Evolutionary conservation across 1,139 yeast species (phyloP).

Genomic region (Taphrina flavorubra): DNA sequence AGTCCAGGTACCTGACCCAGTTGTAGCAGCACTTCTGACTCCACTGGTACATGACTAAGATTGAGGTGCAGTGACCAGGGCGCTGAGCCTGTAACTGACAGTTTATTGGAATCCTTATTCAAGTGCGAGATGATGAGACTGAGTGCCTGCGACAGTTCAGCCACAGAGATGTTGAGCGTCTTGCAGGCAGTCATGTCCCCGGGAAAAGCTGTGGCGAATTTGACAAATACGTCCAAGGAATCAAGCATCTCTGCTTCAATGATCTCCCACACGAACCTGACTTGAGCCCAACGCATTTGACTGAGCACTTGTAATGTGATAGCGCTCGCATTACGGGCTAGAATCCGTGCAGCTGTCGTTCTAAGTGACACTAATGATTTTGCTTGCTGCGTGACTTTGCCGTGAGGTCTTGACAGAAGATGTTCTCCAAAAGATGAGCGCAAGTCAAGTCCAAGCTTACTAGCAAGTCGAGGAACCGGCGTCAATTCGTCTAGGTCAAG

Average conservation of each 20-base stretch:
- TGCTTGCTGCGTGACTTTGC: not conserved
- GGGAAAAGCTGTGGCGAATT: conserved; percentile 26
- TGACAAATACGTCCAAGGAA: conserved; percentile 5
- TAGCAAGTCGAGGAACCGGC: not conserved
- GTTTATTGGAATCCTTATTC: not conserved
- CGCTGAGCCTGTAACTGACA: not conserved
- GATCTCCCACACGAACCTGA: conserved; percentile 2
- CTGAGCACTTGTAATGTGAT: conserved; percentile 2
- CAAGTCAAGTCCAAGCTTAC: not conserved
- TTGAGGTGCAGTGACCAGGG: conserved; percentile 30
- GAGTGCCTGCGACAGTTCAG: conserved; percentile 5
- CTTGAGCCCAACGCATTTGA: conserved; percentile 9
- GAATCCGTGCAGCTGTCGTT: not conserved
- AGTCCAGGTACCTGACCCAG: conserved; percentile 15
- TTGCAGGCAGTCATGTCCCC: conserved; percentile 1
- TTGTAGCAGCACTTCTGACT: conserved; percentile 26
- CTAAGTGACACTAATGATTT: conserved; percentile 5
- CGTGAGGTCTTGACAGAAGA: not conserved
- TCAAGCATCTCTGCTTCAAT: conserved; percentile 12
- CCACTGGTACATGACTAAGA: conserved; percentile 18
- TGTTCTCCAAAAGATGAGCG: conserved; percentile 2
- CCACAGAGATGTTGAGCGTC: not conserved
- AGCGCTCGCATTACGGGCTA: conserved; percentile 1
- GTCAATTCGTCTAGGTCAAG: conserved; percentile 7
- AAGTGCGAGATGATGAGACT: not conserved